Conservation (phyloP, 2,329 filamentous ascomycete genomes). For the Curvularia eragrostidis region DNA sequence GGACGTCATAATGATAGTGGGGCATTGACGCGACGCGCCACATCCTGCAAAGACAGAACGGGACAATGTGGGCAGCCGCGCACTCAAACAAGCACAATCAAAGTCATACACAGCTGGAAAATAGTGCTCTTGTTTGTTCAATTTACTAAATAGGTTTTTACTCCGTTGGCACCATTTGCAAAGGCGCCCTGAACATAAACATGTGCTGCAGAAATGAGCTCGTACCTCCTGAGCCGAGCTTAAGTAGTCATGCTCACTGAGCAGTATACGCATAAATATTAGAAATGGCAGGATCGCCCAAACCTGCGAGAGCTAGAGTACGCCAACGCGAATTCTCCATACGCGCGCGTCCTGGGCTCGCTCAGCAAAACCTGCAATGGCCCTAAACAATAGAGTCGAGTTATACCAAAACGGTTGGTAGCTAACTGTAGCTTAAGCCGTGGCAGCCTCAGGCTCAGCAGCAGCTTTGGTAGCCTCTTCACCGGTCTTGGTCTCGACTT, state of each 20-base stretch:
- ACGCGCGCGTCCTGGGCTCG: background rate
- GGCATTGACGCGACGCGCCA: constrained; percentile 29
- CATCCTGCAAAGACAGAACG: constrained; percentile 7
- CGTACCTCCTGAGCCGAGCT: constrained; percentile 3
- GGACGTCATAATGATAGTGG: constrained; percentile 34
- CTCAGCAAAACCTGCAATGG: background rate
- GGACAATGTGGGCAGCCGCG: background rate
- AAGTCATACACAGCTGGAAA: background rate
- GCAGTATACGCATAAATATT: constrained; percentile 25
- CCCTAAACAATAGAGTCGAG: constrained; percentile 5
- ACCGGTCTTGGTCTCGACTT: constrained; percentile 23
- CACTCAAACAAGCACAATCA: background rate
- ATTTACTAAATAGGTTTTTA: constrained; percentile 20
- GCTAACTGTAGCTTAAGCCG: constrained; percentile 7
- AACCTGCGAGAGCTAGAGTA: constrained; percentile 3
- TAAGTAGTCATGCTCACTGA: constrained; percentile 15
- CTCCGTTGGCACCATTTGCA: constrained; percentile 6
- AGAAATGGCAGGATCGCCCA: constrained; percentile 8
- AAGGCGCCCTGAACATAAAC: constrained; percentile 2
- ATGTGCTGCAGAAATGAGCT: constrained; percentile 9
- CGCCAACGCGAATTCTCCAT: constrained; percentile 3
- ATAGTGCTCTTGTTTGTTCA: constrained; percentile 4
- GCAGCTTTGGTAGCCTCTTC: constrained; percentile 17
- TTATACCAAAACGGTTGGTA: background rate
- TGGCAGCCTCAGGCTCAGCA: constrained; percentile 16